Base-by-base conservation (phyloP, 2,329 filamentous ascomycete genomes). In the Colletotrichum magnum region DNA sequence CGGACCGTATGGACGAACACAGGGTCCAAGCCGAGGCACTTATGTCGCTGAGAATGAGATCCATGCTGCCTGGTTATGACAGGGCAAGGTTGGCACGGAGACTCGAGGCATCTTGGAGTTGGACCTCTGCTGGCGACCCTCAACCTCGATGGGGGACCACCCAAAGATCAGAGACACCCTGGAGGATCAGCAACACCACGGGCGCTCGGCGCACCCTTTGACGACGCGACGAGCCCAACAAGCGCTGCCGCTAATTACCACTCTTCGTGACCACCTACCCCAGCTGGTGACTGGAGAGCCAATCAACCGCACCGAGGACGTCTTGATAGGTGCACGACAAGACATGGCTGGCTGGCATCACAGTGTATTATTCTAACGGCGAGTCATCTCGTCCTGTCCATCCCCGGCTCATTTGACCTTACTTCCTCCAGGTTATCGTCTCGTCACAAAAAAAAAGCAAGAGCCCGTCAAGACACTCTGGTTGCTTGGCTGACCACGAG, bases 21-120 rank as follows among this genome's bases (percentile, higher is more conserved):
- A 53, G 59, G 26, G 39, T 54, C 59, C 59, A 62, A 62, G 59
- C 50, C 39, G 41, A 54, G 50, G 50, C 16, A 45, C 50, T 62
- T 28, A 24, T 36, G 51, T 24, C 50, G 13, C 50, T 32, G 47
- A 50, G 21, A 24, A 24, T 24, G 21, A 24, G 47, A 21, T 50
- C 16, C 18, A 50, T 47, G 10, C 32, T 10, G 12, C 50, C 24
- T 9, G 28, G 50, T 13, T 24, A 15, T 26, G 18, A 13, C 47
- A 39, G 28, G 36, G 13, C 58, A 60, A 52, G 47, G 58, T 52
- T 60, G 58, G 58, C 58, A 52, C 58, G 51, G 58, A 52, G 32
- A 39, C 21, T 41, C 47, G 41, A 36, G 32, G 7, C 7, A 60
- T 50, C 57, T 59, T 26, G 10, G 15, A 52, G 43, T 59, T 26